Conservation (phyloP, 108 stramenopile genomes). For the Fragilaria radians region DNA sequence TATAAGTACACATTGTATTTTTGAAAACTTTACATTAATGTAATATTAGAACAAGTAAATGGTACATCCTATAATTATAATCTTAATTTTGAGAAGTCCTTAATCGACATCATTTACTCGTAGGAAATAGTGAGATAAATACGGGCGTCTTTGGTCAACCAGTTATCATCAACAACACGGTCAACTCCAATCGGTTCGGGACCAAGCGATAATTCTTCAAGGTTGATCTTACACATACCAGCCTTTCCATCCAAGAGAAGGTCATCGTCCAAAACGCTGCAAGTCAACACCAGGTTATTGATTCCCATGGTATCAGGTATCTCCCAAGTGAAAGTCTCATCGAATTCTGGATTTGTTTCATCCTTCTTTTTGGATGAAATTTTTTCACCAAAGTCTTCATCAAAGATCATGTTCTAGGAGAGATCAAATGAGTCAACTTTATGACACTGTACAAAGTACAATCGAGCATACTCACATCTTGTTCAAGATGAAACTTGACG, state of each 20-base stretch:
- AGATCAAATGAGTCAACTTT: too few relatives aligned
- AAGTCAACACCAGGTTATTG: slow-evolving; percentile 40
- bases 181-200: slow-evolving; percentile 17
- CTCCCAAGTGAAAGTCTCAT: slow-evolving; percentile 30
- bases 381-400: slow-evolving; percentile 32
- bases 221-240: slow-evolving; percentile 30
- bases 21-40: too few relatives aligned
- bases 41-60: too few relatives aligned
- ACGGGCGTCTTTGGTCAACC: too few relatives aligned
- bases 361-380: slow-evolving; percentile 34
- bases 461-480: too few relatives aligned
- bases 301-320: slow-evolving; percentile 31
- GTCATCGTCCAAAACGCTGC: slow-evolving; percentile 41
- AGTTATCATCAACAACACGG: slow-evolving; percentile 22
- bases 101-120: too few relatives aligned
- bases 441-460: too few relatives aligned
- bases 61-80: too few relatives aligned
- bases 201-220: slow-evolving; percentile 24
- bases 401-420: slow-evolving; percentile 25
- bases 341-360: slow-evolving; percentile 41
- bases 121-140: too few relatives aligned
- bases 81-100: too few relatives aligned
- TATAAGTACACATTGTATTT: too few relatives aligned
- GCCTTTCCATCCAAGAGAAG: slow-evolving; percentile 32
- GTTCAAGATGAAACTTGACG: slow-evolving; percentile 41